Base-by-base conservation (phyloP, 108 stramenopile genomes). In the Discostella pseudostelligera region DNA sequence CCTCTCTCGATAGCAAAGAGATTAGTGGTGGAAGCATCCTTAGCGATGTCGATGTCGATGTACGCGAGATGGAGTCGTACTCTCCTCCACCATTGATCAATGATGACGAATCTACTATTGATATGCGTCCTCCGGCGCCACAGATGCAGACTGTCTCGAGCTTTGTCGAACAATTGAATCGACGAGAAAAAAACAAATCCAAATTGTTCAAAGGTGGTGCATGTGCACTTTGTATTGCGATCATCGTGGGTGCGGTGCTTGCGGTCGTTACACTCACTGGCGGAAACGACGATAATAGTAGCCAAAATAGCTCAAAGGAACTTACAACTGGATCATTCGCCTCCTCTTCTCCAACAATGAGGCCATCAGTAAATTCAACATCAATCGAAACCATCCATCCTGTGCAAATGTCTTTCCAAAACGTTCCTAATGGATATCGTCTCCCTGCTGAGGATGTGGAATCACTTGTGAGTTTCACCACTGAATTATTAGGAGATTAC, bases 121-220 rank as follows among this genome's bases (percentile, higher is more conserved):
- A 77, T 10, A 70, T 77, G 76, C 61, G 62, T 25, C 61, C 62
- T n/a, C 76, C 76, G 19, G 76, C 76, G n/a, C 76, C 76, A 14
- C 51, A 65, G n/a, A 65, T 60, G 32, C 69, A 69, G 32, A 65
- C 54, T 14, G 76, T 77, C 2, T 67, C 66, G 26, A 62, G 66
- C 39, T 77, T 70, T 48, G 76, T 77, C 32, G 62, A 65, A 19
- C 62, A 69, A 12, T 65, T 77, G 76, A 77, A 77, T 56, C 57
- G 47, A 46, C 45, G 48, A 42, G 67, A 77, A 26, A 39, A 16
- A 13, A 58, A 59, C 17, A 69, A 70, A 39, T 49, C 36, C 42
- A 49, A 56, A 32, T 39, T 77, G 49, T 32, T 77, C 17, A 70
- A 56, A 43, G 63, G 37, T 1, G 76, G 69, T 8, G 50, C 56